These are phyloP conservation scores for Xylaria venustula DNA, from an alignment of 495 filamentous ascomycete genomes.

Conservation along the genomic window DNA sequence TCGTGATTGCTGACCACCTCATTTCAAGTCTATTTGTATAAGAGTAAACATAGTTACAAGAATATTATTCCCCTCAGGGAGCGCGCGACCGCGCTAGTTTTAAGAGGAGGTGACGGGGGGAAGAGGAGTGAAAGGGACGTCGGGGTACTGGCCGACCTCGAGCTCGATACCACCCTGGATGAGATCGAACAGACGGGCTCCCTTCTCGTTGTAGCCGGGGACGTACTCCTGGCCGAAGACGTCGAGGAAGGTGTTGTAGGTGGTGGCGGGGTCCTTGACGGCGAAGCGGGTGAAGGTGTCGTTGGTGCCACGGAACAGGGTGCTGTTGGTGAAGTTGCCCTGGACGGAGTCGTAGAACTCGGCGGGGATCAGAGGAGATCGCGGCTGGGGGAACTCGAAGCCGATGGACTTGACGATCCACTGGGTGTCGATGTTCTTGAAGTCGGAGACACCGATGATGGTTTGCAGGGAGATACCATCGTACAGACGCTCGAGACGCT, in stretches of 20 bases:
- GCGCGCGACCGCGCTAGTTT: not conserved
- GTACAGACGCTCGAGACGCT: conserved; percentile 40
- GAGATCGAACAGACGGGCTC: conserved; percentile 12
- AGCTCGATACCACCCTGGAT: conserved; percentile 16
- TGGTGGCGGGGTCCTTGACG: conserved; percentile 22
- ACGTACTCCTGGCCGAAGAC: conserved; percentile 13
- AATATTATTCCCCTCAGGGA: conserved; percentile 1
- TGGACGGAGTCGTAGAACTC: conserved; percentile 34
- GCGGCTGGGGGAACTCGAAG: conserved; percentile 38
- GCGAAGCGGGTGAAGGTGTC: conserved; percentile 27
- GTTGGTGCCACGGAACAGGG: conserved; percentile 28
- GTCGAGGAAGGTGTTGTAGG: conserved; percentile 17
- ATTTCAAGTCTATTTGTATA: conserved; percentile 10
- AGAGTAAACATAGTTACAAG: conserved; percentile 13
- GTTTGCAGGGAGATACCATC: conserved; percentile 45
- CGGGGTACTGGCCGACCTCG: conserved; percentile 10
- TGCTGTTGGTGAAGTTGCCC: conserved; percentile 36
- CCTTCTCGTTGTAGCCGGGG: not conserved
- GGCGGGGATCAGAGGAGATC: conserved; percentile 27
- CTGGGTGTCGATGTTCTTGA: conserved; percentile 39
- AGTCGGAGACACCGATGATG: conserved; percentile 35
- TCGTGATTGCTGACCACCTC: conserved; percentile 13
- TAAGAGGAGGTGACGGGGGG: not conserved
- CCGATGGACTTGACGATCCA: conserved; percentile 34
- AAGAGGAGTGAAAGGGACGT: conserved; percentile 11